Evolutionary conservation across 345 rosid species (phyloP).

Genomic region (Citropsis articulata): DNA sequence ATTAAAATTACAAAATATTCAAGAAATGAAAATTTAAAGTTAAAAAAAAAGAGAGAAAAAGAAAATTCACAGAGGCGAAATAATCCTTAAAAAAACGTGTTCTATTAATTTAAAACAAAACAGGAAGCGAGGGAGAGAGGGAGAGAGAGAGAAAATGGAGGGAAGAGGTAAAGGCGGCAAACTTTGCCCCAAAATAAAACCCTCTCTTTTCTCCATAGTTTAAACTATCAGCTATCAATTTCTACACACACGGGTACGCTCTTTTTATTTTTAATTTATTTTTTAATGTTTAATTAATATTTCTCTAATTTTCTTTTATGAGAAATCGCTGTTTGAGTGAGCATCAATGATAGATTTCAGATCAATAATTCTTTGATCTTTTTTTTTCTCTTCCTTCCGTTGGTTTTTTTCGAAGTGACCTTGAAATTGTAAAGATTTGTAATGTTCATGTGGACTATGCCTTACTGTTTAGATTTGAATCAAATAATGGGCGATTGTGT

Average conservation of each 20-base stretch:
- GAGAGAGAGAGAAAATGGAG: background rate
- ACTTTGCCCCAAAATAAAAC: background rate
- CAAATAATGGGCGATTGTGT: background rate
- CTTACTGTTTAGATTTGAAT: background rate
- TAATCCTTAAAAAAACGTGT: background rate
- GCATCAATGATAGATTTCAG: background rate
- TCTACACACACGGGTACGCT: background rate
- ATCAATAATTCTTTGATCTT: background rate
- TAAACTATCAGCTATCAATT: background rate
- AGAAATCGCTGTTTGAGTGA: background rate
- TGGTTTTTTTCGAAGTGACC: background rate
- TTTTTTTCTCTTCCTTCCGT: background rate
- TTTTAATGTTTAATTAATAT: background rate
- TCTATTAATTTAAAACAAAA: background rate
- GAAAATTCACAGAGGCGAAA: too few relatives aligned
- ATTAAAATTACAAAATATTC: too few relatives aligned
- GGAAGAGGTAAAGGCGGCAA: slow-evolving; percentile 11
- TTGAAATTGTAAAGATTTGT: background rate
- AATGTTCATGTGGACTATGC: background rate
- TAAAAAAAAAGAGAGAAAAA: too few relatives aligned
- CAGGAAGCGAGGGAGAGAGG: background rate
- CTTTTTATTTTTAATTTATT: background rate
- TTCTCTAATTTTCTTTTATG: background rate
- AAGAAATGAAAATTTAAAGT: too few relatives aligned
- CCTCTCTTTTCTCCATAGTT: background rate